Base-by-base conservation (phyloP, 2,329 filamentous ascomycete genomes). In the Reticulascus tulasneorum region DNA sequence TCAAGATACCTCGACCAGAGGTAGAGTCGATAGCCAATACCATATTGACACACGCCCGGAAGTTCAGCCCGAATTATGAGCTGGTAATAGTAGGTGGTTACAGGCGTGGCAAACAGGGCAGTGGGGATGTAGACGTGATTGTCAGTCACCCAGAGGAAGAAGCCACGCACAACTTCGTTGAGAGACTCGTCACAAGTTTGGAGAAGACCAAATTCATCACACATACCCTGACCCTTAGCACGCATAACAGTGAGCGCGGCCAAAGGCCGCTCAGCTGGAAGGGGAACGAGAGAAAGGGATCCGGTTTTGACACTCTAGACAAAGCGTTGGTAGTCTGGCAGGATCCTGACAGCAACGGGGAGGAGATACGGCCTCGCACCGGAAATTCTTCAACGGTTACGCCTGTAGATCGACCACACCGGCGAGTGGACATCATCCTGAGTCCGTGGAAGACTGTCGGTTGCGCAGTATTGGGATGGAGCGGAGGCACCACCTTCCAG, bases 281-380 rank as follows among this genome's bases (percentile, higher is more conserved):
- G 44, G 73, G 71, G 0, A 54, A 61, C 29, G 53, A 54, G 21
- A 52, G 45, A 16, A 41, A 35, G 10, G 73, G 73, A 0, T 64
- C 71, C 16, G 86, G 86, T 1, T 96, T 95, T 47, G 90, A 96
- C 54, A 86, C 81, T 0, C 71, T 97, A 1, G 90, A 97, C 58
- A 96, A 96, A 58, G 89, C 89, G 0, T 66, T 97, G 34, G 84
- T 96, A 1, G 88, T 96, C 0, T 97, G 91, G 91, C 86, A 94
- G 54, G 71, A 89, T 51, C 82, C 82, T 0, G 33, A 59, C 5
- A 9, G 25, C 33, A 16, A 33, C 11, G 17, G 22, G 5, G n/a
- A 29, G 10, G 16, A 17, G 4, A 58, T 22, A 42, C 49, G 2
- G 31, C 30, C 11, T 22, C 42, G 3, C n/a, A 22, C 6, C 24